Base-by-base conservation (phyloP, 2,329 filamentous ascomycete species). In the Colletotrichum sp. region DNA sequence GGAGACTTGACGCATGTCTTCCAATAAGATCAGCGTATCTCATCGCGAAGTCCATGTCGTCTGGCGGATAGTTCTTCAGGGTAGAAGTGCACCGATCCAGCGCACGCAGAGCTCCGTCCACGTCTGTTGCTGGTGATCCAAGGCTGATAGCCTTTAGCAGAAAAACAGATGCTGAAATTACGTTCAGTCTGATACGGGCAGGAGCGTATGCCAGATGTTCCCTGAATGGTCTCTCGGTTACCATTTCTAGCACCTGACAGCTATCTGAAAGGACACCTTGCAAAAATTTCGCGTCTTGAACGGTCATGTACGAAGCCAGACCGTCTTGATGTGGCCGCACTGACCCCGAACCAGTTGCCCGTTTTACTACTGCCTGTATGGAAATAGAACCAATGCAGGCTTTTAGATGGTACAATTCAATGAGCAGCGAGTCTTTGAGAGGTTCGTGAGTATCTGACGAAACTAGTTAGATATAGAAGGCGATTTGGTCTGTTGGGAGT, bases 11-110 rank as follows among this genome's bases (percentile, higher is more conserved):
- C 0, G 75, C 75, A 48, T 80, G 79, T 26, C 77, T 79, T 24
- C 79, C 79, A 10, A 80, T 73, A 10, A 80, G 74, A 13, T 79
- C 65, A 0, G 78, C 79, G 36, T 80, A 80, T 48, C 79, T 71
- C 32, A 80, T 55, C 0, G 79, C 73, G 67, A 80, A 80, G 15
- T 80, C 79, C 79, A 80, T 80, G 5, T 80, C 79, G 32, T 80
- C 79, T 3, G 76, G 71, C 0, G 78, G 76, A 0, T 69, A 78
- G 1, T 55, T 67, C 15, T 73, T 77, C 1, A 80, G 75, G 1
- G 75, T 74, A 3, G 60, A 61, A 0, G 73, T 79, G n/a, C 78
- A 79, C 26, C 75, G 75, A 8, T 80, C 77, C 12, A 80, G 26
- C 1, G 73, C 64, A 4, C 52, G 61, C 4, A 80, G 26, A 1